A percentile compares a stretch with the other conserved stretches of the same genome.
These are phyloP conservation scores for Nitzschia sp. DNA, from an alignment of 108 stramenopile genomes.

Conservation along the genomic window DNA sequence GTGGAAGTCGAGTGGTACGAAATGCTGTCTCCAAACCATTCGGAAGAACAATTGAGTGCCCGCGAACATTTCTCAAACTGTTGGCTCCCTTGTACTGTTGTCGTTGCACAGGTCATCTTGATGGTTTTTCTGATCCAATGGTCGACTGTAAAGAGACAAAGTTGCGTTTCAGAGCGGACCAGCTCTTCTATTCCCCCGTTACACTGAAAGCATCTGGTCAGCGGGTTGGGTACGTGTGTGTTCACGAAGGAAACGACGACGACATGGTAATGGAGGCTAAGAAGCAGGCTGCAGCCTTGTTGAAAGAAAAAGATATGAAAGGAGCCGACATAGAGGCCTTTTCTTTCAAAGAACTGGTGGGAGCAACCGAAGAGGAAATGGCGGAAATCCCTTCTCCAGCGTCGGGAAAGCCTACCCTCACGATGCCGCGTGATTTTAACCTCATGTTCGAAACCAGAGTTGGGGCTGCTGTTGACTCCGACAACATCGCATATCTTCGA, in stretches of 20 bases:
- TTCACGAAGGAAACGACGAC: slow-evolving; percentile 83
- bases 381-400: slow-evolving; percentile 87
- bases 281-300: slow-evolving; percentile 64
- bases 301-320: slow-evolving; percentile 55
- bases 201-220: slow-evolving; percentile 45
- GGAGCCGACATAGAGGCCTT: slow-evolving; percentile 48
- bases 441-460: slow-evolving; percentile 97
- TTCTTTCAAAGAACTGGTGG: slow-evolving; percentile 75
- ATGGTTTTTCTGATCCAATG: slow-evolving; percentile 97
- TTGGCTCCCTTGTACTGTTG: no score
- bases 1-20: slow-evolving; percentile 89
- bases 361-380: slow-evolving; percentile 82
- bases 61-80: background rate
- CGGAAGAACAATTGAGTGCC: background rate
- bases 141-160: slow-evolving; percentile 96
- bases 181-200: slow-evolving; percentile 84
- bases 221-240: slow-evolving; percentile 82
- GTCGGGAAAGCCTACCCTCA: slow-evolving; percentile 86
- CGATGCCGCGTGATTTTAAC: slow-evolving; percentile 95
- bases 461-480: slow-evolving; percentile 84
- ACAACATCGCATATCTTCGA: slow-evolving; percentile 88
- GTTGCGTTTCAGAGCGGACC: slow-evolving; percentile 94
- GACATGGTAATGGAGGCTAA: slow-evolving; percentile 86
- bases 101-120: slow-evolving; percentile 96
- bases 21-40: background rate